Conservation (phyloP, 306 rosid species). For the Vigna mungo region DNA sequence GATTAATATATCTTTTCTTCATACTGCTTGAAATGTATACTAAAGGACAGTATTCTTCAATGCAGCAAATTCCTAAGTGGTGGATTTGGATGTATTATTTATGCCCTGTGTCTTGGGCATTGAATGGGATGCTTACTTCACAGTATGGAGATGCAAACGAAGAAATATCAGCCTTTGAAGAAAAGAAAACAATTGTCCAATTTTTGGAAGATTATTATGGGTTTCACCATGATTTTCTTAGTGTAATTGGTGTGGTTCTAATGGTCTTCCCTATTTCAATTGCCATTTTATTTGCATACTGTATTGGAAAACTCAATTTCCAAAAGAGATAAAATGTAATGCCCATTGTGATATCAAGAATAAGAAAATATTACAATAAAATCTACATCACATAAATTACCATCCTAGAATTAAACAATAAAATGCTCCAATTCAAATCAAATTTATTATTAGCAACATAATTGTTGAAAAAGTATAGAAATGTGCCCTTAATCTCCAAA, state of each 20-base stretch:
- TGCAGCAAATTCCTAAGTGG: slow-evolving; percentile 78
- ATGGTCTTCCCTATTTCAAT: slow-evolving; percentile 50
- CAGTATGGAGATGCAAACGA: slow-evolving; percentile 62
- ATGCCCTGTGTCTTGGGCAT: slow-evolving; percentile 67
- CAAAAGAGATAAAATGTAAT: slow-evolving; percentile 50
- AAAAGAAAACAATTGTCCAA: slow-evolving; percentile 48
- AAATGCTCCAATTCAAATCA: no score
- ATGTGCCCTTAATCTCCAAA: no score
- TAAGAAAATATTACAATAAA: no score
- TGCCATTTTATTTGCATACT: slow-evolving; percentile 60
- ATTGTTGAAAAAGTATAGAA: no score
- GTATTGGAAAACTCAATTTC: slow-evolving; percentile 62
- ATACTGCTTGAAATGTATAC: no score
- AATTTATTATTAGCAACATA: no score
- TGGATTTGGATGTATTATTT: slow-evolving; percentile 76
- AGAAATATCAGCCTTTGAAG: slow-evolving; percentile 54
- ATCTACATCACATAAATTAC: no score
- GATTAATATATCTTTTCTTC: no score
- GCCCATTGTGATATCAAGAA: no score
- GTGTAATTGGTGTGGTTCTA: slow-evolving; percentile 53
- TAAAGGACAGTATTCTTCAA: background rate
- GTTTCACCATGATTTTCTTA: slow-evolving; percentile 51
- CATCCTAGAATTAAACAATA: no score
- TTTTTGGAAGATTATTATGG: slow-evolving; percentile 68
- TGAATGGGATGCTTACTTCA: slow-evolving; percentile 68